Conservation (phyloP, 805 yeast species). For the Sugiyamaella smithiae region DNA sequence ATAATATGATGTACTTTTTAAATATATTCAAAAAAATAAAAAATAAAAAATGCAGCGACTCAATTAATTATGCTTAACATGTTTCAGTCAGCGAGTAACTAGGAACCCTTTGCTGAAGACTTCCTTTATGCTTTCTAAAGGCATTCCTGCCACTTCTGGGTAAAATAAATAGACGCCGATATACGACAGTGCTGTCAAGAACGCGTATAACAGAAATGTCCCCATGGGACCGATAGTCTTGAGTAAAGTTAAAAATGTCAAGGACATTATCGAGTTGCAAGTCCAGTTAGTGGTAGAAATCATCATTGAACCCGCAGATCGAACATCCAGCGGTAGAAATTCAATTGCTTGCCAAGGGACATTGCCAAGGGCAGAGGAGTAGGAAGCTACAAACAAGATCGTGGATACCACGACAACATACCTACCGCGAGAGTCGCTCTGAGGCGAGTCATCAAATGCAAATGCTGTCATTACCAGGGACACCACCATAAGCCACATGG, state of each 20-base stretch:
- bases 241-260: constrained; percentile 90
- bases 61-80: neutral
- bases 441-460: constrained; percentile 53
- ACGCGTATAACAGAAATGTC: constrained; percentile 88
- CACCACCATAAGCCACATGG: constrained; percentile 79
- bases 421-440: constrained; percentile 65
- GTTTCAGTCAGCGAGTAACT: neutral
- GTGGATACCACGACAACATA: constrained; percentile 76
- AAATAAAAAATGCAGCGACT: neutral
- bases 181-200: constrained; percentile 66
- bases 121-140: constrained; percentile 84
- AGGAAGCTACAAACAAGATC: constrained; percentile 83
- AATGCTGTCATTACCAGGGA: constrained; percentile 78
- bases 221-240: constrained; percentile 89
- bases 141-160: constrained; percentile 89
- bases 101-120: constrained; percentile 65
- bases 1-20: too few species aligned
- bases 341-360: constrained; percentile 99
- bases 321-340: constrained; percentile 85
- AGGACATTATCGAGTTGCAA: constrained; percentile 84
- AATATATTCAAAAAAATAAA: too few species aligned
- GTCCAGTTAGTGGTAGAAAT: constrained; percentile 95
- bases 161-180: constrained; percentile 76
- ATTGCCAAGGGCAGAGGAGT: constrained; percentile 93
- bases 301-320: constrained; percentile 87